A percentile compares a stretch with the other conserved stretches of the same genome.
These are phyloP conservation scores for Colletotrichum euphorbiae DNA, from an alignment of 2,329 filamentous ascomycete genomes.

Conservation along the genomic window DNA sequence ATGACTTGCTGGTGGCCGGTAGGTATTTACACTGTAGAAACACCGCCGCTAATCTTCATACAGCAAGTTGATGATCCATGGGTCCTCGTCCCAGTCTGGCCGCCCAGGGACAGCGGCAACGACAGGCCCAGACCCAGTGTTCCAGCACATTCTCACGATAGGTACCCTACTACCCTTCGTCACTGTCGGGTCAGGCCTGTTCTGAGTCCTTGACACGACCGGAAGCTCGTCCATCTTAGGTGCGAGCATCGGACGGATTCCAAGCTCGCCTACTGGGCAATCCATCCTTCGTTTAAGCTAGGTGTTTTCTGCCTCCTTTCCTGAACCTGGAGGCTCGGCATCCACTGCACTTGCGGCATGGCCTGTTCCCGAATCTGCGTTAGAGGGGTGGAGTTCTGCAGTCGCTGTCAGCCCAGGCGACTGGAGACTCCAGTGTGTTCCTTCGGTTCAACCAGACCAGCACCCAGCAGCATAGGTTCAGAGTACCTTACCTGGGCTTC, in stretches of 20 bases:
- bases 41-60: conserved; percentile 30
- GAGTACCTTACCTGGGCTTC: too few relatives aligned
- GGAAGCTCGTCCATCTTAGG: background rate
- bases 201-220: background rate
- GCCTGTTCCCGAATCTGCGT: conserved; percentile 27
- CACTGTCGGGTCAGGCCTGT: background rate
- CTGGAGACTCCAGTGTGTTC: conserved; percentile 5
- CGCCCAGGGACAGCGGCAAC: background rate
- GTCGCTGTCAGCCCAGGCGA: background rate
- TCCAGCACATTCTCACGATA: conserved; percentile 20
- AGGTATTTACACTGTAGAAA: background rate
- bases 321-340: too few relatives aligned
- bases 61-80: conserved; percentile 24
- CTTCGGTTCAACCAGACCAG: background rate
- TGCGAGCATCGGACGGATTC: background rate
- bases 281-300: conserved; percentile 3
- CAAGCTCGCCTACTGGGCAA: conserved; percentile 9
- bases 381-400: conserved; percentile 31
- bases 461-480: too few relatives aligned
- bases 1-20: background rate
- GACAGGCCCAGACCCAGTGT: conserved; percentile 1
- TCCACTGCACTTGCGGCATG: too few relatives aligned
- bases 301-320: background rate
- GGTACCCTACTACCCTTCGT: background rate
- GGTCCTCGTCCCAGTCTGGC: conserved; percentile 13